phyloP scores from a whole-genome alignment of 163 green algal species.

The Scenedesmus sp. region DNA sequence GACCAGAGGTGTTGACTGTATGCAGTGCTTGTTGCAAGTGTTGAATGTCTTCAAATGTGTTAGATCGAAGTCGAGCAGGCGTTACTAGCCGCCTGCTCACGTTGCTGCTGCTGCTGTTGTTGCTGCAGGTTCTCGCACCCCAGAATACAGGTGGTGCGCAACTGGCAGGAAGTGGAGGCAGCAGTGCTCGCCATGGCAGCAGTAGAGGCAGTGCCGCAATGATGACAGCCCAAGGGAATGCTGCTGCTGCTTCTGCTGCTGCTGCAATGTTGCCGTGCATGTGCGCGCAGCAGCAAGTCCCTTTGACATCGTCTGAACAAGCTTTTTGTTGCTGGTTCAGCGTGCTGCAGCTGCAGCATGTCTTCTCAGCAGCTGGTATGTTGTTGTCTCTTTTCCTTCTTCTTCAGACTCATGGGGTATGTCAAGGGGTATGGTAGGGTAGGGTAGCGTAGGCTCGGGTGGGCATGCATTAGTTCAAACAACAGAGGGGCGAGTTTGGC shows the following conservation, averaged over 20 bases:
- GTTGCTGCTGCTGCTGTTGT: not conserved
- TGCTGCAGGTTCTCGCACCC: slow-evolving; percentile 53
- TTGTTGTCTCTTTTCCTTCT: not conserved
- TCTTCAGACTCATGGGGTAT: not conserved
- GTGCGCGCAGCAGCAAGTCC: not conserved
- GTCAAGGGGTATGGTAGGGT: not conserved
- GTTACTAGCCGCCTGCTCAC: not conserved
- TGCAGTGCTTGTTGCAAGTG: too few relatives aligned
- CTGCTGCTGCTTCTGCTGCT: not conserved
- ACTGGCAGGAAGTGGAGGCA: slow-evolving; percentile 71
- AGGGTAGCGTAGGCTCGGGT: not conserved
- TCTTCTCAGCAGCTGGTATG: not conserved
- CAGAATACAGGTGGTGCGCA: slow-evolving; percentile 71
- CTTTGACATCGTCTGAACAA: not conserved
- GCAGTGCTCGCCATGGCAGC: slow-evolving; percentile 53
- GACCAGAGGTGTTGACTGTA: too few relatives aligned
- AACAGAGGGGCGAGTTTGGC: not conserved
- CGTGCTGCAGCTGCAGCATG: not conserved
- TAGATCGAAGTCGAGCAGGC: too few relatives aligned
- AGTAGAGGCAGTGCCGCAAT: slow-evolving; percentile 13
- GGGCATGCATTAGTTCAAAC: not conserved
- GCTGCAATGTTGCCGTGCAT: not conserved
- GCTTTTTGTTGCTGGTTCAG: not conserved
- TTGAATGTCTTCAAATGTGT: too few relatives aligned
- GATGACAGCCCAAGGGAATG: not conserved